phyloP scores from a whole-genome alignment of 805 yeast species.

The Metschnikowia sp. region DNA sequence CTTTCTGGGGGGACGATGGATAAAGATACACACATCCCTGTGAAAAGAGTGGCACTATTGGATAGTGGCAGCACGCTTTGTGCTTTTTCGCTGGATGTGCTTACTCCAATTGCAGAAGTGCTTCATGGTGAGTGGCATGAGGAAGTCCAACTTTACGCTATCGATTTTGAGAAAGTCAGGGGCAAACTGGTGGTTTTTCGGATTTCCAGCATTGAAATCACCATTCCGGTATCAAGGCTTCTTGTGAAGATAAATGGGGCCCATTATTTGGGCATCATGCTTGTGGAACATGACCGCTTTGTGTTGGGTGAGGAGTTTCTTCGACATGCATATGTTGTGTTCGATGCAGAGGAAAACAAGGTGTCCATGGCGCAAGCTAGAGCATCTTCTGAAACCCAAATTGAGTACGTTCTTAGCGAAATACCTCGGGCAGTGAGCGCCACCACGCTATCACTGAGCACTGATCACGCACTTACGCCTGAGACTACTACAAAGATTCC shows the following conservation, averaged over 20 bases:
- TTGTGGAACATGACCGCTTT: not conserved
- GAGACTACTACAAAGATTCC: not conserved
- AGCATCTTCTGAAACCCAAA: slow-evolving; percentile 27
- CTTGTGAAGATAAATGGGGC: not conserved
- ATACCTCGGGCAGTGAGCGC: slow-evolving; percentile 46
- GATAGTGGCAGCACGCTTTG: slow-evolving; percentile 55
- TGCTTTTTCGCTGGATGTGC: slow-evolving; percentile 40
- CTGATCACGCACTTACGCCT: too few species aligned
- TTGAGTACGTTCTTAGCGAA: slow-evolving; percentile 41
- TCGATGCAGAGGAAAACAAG: slow-evolving; percentile 54
- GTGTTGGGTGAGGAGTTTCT: slow-evolving; percentile 57
- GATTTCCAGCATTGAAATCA: slow-evolving; percentile 1
- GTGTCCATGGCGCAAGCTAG: slow-evolving; percentile 51
- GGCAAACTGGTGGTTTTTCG: not conserved
- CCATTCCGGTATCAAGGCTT: not conserved
- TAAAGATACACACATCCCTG: not conserved
- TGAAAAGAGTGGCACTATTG: slow-evolving; percentile 18
- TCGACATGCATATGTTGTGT: slow-evolving; percentile 63
- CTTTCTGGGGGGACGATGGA: too few species aligned
- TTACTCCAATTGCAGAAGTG: slow-evolving; percentile 13
- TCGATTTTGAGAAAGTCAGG: not conserved
- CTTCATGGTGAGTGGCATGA: slow-evolving; percentile 3
- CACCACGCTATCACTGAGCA: too few species aligned
- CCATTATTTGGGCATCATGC: slow-evolving; percentile 25
- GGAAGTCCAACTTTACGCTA: not conserved